Evolutionary conservation across 2,329 filamentous ascomycete species (phyloP).

Genomic region (Chaetomiaceae sp.): DNA sequence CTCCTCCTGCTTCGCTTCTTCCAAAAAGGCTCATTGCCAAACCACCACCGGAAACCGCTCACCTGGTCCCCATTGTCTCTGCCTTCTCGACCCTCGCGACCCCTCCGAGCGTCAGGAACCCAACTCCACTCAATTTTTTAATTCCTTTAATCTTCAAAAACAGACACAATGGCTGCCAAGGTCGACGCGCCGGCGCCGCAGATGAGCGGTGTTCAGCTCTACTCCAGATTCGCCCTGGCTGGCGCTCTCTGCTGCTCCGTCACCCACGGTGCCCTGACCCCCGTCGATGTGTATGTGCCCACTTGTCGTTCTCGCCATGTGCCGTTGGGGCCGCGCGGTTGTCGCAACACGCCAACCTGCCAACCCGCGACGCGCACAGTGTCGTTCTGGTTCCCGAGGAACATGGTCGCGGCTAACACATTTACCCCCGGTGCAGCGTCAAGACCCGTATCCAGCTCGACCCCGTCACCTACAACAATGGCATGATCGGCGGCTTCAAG

Average conservation of each 20-base stretch:
- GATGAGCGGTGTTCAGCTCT: constrained; percentile 60
- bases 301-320: not conserved
- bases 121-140: constrained; percentile 30
- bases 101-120: constrained; percentile 19
- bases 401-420: not conserved
- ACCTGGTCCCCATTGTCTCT: constrained; percentile 20
- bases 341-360: not conserved
- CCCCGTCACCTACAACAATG: constrained; percentile 73
- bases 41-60: constrained; percentile 19
- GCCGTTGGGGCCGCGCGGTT: not conserved
- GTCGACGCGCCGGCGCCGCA: constrained; percentile 41
- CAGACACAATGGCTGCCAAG: constrained; percentile 44
- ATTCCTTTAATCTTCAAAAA: constrained; percentile 25
- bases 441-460: constrained; percentile 86
- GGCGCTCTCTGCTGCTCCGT: constrained; percentile 97
- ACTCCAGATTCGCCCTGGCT: constrained; percentile 94
- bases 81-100: constrained; percentile 19
- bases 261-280: constrained; percentile 94
- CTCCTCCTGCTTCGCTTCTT: constrained; percentile 19
- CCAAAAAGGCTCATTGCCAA: constrained; percentile 27
- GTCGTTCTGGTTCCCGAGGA: not conserved
- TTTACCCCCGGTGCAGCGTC: constrained; percentile 50
- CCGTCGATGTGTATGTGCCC: constrained; percentile 81
- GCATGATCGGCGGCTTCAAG: constrained; percentile 71
- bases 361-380: not conserved